Evolutionary conservation across 108 stramenopile genomes (phyloP), one percentile per base, ranked within the genome.

Genomic region (Nitzschia sp.): DNA sequence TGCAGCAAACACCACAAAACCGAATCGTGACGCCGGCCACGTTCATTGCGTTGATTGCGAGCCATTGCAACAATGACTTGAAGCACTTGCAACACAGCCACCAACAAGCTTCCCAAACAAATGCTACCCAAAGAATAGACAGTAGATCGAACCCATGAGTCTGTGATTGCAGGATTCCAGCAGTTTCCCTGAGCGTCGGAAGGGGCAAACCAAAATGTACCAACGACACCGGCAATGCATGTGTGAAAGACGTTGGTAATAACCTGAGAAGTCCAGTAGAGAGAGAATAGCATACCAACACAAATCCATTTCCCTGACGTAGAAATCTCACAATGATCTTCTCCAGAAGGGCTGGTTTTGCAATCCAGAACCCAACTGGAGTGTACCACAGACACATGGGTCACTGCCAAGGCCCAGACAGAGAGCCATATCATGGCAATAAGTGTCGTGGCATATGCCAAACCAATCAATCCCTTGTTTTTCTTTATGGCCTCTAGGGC

Each of bases 171-270:
- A n/a, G 58, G 61, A 34, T 57, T 63, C 61, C 70, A 72, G 42
- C 34, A 71, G 74, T 78, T 74, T 71, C 64, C 72, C 43, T 50
- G 65, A 7, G 17, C 72, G 14, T 50, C 26, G 82, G 24, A 70
- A 60, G 90, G 87, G 38, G 75, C 63, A 63, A 92, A 87, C 93
- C 93, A 97, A 92, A 94, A 97, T 10, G 89, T 89, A 8, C 83
- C 90, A 24, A 97, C 84, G 8, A 94, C 87, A 22, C 93, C 94
- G 0, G 91, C 92, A 51, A 89, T 77, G 19, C 84, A 85, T 0
- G 81, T 84, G 59, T 94, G 93, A 26, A 94, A 80, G 20, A 87
- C 74, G 72, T 94, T 91, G 70, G 80, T 83, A 9, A 85, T 37
- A 0, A 91, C 89, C 67, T 87, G 80, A 24, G 63, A 65, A 0